Conservation (phyloP, 805 yeast species). For the Candida dendrica region DNA sequence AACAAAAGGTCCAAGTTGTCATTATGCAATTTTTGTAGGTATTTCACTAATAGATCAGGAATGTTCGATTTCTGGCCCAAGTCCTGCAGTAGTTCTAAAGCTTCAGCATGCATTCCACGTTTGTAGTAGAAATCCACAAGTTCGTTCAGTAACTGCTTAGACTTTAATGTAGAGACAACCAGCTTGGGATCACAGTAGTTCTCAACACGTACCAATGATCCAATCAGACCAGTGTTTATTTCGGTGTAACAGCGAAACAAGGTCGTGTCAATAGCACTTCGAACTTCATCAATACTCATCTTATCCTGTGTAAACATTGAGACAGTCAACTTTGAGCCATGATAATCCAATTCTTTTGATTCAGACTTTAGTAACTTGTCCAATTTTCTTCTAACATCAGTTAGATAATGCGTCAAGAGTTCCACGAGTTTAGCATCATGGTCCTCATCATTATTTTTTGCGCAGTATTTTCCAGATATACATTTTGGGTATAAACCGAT, state of each 20-base stretch:
- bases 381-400: conserved; percentile 42
- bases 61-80: conserved; percentile 17
- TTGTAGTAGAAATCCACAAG: conserved; percentile 71
- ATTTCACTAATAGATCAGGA: conserved; percentile 31
- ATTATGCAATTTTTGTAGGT: conserved; percentile 48
- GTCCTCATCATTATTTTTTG: background rate
- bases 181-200: conserved; percentile 65
- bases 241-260: conserved; percentile 67
- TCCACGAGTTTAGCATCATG: conserved; percentile 14
- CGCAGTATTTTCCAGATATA: conserved; percentile 17
- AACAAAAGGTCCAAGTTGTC: conserved; percentile 47
- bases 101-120: conserved; percentile 54
- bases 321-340: conserved; percentile 14
- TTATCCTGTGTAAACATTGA: conserved; percentile 6
- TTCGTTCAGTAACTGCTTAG: conserved; percentile 49
- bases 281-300: conserved; percentile 29
- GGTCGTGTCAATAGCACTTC: conserved; percentile 60
- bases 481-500: conserved; percentile 37
- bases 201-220: conserved; percentile 71
- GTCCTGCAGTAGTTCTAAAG: conserved; percentile 51
- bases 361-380: conserved; percentile 19
- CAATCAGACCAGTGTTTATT: conserved; percentile 66
- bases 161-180: conserved; percentile 48
- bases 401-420: conserved; percentile 32
- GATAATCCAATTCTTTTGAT: conserved; percentile 5